Evolutionary conservation across 805 yeast species (phyloP), one percentile per base, ranked within the genome.

Genomic region (Yarrowia sp.): DNA sequence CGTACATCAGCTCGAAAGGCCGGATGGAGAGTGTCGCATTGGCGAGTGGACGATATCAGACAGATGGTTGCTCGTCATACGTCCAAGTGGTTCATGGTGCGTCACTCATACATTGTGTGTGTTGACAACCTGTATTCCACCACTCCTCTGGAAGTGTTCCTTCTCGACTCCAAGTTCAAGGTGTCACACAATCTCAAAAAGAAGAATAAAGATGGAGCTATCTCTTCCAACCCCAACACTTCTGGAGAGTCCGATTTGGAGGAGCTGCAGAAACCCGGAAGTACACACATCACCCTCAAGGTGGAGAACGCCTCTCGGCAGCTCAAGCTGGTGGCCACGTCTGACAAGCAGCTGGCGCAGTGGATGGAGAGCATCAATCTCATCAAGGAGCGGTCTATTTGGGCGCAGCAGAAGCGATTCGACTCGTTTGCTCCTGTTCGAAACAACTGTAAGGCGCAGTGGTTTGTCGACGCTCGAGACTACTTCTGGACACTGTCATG

Each of bases 381-480:
- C 26, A 92, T 92, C 96, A 81, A 82, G 44, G 79, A 80, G 41
- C 80, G 81, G 52, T 83, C 95, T 0, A 76, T 82, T 1, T 95
- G 98, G 97, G 78, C 91, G 0, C 81, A 83, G 66, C 77, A 77
- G 4, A 83, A 95, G 67, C 79, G 99, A 67, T 96, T 96, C 76
- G 85, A 80, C 7, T 89, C 97, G 62, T 96, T 90, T 82, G 97
- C 98, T 0, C 99, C 99, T 0, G 85, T 93, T 0, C 79, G 99
- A 68, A 75, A 85, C 22, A 85, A 91, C 69, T 90, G 90, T 66
- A 89, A 84, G 77, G 97, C 97, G 12, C 97, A 95, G 74, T 93
- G 96, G 95, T 87, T 95, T 78, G 98, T 95, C 4, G 99, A 95
- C 76, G 96, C 89, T 24, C 81, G 99, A 71, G 99, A 95, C 75